These are phyloP conservation scores for Tephrocybe sp. DNA, from an alignment of 768 basidiomycete species.

Conservation along the genomic window DNA sequence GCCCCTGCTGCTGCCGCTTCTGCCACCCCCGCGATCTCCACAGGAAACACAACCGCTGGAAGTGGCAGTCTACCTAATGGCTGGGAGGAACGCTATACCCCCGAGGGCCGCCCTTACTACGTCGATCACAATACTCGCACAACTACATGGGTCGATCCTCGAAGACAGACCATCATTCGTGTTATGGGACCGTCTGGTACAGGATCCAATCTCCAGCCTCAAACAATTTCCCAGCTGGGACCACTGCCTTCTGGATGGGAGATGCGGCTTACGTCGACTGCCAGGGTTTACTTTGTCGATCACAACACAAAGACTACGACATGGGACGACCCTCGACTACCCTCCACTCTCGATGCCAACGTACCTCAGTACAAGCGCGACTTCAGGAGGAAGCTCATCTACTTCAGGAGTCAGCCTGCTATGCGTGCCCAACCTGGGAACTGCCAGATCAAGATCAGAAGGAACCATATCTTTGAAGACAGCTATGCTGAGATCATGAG, in stretches of 20 bases:
- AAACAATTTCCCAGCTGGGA: constrained; percentile 94
- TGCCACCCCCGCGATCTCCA: constrained; percentile 37
- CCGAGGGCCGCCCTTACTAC: constrained; percentile 97
- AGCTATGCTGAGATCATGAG: constrained; percentile 99
- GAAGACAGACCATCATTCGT: constrained; percentile 93
- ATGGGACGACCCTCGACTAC: constrained; percentile 97
- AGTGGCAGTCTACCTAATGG: constrained; percentile 89
- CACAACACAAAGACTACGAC: constrained; percentile 99
- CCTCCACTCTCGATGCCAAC: constrained; percentile 92
- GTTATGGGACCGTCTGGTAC: constrained; percentile 95
- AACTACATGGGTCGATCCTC: constrained; percentile 99
- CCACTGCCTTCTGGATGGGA: constrained; percentile 99
- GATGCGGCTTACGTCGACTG: constrained; percentile 98
- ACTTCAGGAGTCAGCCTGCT: constrained; percentile 98
- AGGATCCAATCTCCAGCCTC: constrained; percentile 84
- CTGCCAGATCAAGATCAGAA: constrained; percentile 97
- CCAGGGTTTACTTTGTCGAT: constrained; percentile 98
- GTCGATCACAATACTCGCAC: constrained; percentile 99
- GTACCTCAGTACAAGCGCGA: constrained; percentile 99
- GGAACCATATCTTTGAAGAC: constrained; percentile 99
- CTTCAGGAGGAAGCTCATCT: constrained; percentile 98
- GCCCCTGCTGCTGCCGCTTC: constrained; percentile 28
- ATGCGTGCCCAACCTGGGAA: constrained; percentile 98
- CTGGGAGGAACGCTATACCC: constrained; percentile 99
- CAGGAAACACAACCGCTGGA: constrained; percentile 60